Evolutionary conservation across 2,329 filamentous ascomycete species (phyloP), one percentile per base, ranked within the genome.

Genomic region (Metarhizium humberi): DNA sequence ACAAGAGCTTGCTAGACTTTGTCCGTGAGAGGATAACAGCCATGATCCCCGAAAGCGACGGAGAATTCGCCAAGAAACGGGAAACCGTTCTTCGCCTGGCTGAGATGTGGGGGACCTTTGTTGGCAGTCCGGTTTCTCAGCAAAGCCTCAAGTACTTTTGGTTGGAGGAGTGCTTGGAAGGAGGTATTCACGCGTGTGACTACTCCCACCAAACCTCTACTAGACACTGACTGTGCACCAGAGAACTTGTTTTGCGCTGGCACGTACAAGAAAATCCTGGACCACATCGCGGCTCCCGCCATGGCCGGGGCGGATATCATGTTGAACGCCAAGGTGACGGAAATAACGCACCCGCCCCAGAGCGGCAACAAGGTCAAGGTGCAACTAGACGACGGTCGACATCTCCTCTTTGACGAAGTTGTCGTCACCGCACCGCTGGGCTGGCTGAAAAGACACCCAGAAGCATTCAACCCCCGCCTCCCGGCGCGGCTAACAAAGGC

Each of bases 141-240:
- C 87, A 91, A 66, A 89, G 85, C 61, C 72, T 90, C 36, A 88
- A 85, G 71, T 90, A 83, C 71, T 88, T 90, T 66, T 90, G 86
- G 85, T 66, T 91, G 5, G 87, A 91, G 65, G 86, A 90, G 68
- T 88, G 85, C 60, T 84, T 90, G 53, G 86, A 90, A 64, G 87
- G 86, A 49, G 80, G 81, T 81, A 65, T 61, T 73, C 20, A 20
- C 18, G 3, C 14, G 10, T 29, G 40, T 16, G 32, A 43, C 29
- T 3, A 18, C 11, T 20, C 13, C 13, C 45, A 38, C 38, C 45
- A 38, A 38, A 18, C 13, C 16, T 51, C 51, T 34, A 56, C n/a
- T 20, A 48, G 2, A 18, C 16, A 6, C 32, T 46, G n/a, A 25
- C 18, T 20, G 2, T 36, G 55, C 55, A 48, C 13, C n/a, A 82